A percentile compares a stretch with the other conserved stretches of the same genome.
phyloP scores from a whole-genome alignment of 768 basidiomycete species.

The Udeniomyces megalosporus region DNA sequence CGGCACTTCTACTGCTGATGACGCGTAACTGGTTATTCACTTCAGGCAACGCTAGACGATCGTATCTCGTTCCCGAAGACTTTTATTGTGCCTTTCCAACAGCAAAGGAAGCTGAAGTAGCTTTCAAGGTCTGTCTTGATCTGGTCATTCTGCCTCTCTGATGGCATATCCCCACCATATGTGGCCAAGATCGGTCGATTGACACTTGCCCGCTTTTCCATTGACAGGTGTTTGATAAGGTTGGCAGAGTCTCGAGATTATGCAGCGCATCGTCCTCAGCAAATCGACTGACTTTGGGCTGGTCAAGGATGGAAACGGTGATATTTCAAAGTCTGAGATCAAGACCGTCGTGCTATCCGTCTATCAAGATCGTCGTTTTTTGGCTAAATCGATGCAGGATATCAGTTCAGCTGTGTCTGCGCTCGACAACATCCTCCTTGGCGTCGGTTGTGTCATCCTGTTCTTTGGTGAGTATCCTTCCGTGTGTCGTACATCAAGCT shows the following conservation, averaged over 20 bases:
- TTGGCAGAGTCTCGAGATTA: no score
- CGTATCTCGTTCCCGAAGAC: conserved; percentile 47
- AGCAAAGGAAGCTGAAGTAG: conserved; percentile 41
- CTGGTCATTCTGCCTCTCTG: no score
- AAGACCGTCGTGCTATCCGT: conserved; percentile 49
- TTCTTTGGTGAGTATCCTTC: conserved; percentile 41
- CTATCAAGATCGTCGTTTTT: conserved; percentile 61
- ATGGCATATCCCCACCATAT: no score
- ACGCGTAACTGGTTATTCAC: no score
- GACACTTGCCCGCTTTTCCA: not conserved
- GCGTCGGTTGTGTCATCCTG: conserved; percentile 46
- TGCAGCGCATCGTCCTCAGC: no score
- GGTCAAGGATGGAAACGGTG: conserved; percentile 60
- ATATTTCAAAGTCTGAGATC: conserved; percentile 51
- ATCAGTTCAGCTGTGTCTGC: conserved; percentile 50
- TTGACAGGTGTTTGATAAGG: conserved; percentile 26
- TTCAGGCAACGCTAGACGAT: conserved; percentile 36
- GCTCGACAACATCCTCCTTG: conserved; percentile 46
- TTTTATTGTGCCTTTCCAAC: conserved; percentile 52
- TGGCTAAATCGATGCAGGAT: conserved; percentile 60
- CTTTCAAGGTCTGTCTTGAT: conserved; percentile 43
- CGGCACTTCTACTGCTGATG: no score
- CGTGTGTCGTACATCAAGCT: no score
- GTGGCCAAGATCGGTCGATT: no score
- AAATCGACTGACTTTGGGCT: no score